Evolutionary conservation across 78 protist species (phyloP).

Genomic region (Pelomyxa schiedti): DNA sequence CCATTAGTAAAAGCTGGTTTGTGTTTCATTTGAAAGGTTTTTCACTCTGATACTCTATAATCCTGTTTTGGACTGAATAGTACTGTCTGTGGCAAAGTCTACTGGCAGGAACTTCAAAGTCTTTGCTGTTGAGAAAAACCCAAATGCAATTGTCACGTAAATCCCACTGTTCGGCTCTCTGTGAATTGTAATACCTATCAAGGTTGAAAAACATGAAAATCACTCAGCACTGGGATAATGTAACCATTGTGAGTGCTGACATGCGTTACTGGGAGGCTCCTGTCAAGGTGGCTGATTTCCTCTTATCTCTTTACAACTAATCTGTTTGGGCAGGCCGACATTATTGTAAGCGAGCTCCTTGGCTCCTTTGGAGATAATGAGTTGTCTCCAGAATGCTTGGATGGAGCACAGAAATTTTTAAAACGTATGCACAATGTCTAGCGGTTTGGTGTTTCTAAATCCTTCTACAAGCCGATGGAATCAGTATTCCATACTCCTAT

Average conservation of each 20-base stretch:
- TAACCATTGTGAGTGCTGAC: conserved; percentile 34
- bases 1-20: conserved; percentile 74
- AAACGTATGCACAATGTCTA: not conserved
- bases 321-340: conserved; percentile 34
- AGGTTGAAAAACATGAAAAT: conserved; percentile 1
- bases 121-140: conserved; percentile 96
- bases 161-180: not conserved
- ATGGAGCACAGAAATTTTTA: conserved; percentile 81
- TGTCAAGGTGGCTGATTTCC: not conserved
- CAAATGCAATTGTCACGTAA: conserved; percentile 82
- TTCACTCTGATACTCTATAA: not conserved
- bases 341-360: conserved; percentile 83
- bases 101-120: conserved; percentile 18
- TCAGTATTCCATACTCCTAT: conserved; percentile 78
- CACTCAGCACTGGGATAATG: conserved; percentile 17
- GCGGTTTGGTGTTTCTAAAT: not conserved
- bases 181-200: not conserved
- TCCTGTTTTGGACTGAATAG: too few relatives aligned
- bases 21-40: not conserved
- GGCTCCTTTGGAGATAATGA: conserved; percentile 98
- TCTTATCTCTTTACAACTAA: not conserved
- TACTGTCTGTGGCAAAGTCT: conserved; percentile 25
- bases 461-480: conserved; percentile 46
- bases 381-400: conserved; percentile 98
- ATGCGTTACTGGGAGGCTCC: conserved; percentile 45